Evolutionary conservation across 83 land plant genomes (phyloP), one percentile per base, ranked within the genome.

Genomic region (Diphasiastrum complanatum): DNA sequence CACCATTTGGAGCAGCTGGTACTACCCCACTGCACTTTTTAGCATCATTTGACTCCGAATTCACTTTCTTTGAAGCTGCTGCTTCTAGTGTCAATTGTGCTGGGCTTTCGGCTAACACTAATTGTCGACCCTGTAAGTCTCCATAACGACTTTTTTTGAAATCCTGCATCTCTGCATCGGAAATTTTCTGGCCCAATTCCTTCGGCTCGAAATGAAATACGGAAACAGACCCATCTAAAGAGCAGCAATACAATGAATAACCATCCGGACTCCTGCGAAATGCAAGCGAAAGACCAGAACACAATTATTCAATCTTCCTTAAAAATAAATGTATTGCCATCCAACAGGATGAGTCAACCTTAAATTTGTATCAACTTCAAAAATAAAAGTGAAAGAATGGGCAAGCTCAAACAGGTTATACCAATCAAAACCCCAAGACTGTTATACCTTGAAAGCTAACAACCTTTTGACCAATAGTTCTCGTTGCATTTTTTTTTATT

Each of bases 231-330:
- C 98, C 98, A 78, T 93, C 98, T 64, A 93, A 78, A 29, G 98
- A 93, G 62, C 98, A 93, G 51, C 96, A 92, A 63, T 89, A 89
- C 2, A 93, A 83, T 22, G 92, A 75, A 75, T 93, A 93, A 2
- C 98, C 98, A 76, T 93, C 98, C 65, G 98, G 91, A 71, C 97
- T 92, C 97, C 97, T 92, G 85, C n/a, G n/a, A n/a, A n/a, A n/a
- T n/a, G n/a, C n/a, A n/a, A n/a, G n/a, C n/a, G n/a, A n/a, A n/a
- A n/a, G n/a, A n/a, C n/a, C n/a, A n/a, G n/a, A n/a, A n/a, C n/a
- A n/a, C n/a, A n/a, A n/a, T n/a, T n/a, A n/a, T n/a, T n/a, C n/a
- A n/a, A n/a, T n/a, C n/a, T n/a, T n/a, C n/a, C n/a, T n/a, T n/a
- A n/a, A n/a, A n/a, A n/a, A n/a, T n/a, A n/a, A n/a, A n/a, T n/a